phyloP scores from a whole-genome alignment of 345 rosid genomes.

The Camelina neglecta region DNA sequence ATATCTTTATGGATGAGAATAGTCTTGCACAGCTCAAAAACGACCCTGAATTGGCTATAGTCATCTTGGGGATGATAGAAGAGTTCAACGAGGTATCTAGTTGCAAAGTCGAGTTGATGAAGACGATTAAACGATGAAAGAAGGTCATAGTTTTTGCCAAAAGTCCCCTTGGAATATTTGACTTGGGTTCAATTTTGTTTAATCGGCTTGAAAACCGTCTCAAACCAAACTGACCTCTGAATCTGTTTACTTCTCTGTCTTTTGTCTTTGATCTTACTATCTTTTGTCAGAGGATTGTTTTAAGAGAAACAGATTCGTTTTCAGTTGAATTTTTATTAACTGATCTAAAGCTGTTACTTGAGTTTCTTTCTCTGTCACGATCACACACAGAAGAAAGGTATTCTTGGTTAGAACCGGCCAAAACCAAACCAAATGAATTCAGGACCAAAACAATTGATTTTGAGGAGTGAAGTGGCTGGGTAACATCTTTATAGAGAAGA shows the following conservation, averaged over 20 bases:
- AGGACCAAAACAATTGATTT: too few species aligned
- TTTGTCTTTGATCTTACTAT: not conserved
- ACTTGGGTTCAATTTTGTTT: not conserved
- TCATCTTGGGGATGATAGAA: constrained; percentile 18
- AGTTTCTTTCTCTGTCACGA: too few species aligned
- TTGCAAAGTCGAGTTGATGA: constrained; percentile 15
- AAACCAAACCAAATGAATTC: too few species aligned
- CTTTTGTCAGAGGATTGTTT: not conserved
- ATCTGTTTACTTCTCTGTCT: not conserved
- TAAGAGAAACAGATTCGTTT: not conserved
- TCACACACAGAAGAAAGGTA: too few species aligned
- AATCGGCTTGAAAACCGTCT: not conserved
- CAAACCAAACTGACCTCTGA: not conserved
- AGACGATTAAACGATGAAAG: not conserved
- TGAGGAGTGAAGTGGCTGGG: too few species aligned
- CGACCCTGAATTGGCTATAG: not conserved
- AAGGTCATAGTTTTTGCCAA: too few species aligned
- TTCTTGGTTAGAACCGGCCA: too few species aligned
- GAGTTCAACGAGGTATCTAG: constrained; percentile 1
- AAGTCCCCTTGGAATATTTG: constrained; percentile 16
- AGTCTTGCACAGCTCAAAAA: not conserved
- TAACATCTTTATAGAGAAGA: too few species aligned
- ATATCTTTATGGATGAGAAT: constrained; percentile 7
- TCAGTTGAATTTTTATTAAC: not conserved
- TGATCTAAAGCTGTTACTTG: not conserved